Conservation (phyloP, 2,329 filamentous ascomycete species). For the Colletotrichum caudatum region DNA sequence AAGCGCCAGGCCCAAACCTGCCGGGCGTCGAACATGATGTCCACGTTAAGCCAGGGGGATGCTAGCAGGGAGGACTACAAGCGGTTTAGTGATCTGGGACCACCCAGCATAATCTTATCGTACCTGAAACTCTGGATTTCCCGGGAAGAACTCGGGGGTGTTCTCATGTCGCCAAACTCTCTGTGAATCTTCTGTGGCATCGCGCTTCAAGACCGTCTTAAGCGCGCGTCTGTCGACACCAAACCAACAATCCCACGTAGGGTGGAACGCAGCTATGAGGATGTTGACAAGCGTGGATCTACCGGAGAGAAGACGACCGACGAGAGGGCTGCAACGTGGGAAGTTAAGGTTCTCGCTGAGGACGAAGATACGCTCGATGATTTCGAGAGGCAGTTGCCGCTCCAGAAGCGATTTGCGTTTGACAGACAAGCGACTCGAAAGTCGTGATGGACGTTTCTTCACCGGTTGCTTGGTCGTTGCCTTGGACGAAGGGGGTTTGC, state of each 20-base stretch:
- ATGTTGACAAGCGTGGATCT: conserved; percentile 53
- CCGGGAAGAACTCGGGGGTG: conserved; percentile 46
- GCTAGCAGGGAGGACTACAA: conserved; percentile 57
- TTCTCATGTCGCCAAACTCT: conserved; percentile 22
- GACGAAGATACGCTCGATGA: conserved; percentile 66
- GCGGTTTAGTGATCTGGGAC: conserved; percentile 22
- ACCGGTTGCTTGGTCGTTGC: conserved; percentile 4
- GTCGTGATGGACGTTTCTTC: conserved; percentile 11
- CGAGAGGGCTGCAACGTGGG: conserved; percentile 56
- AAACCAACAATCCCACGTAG: conserved; percentile 55
- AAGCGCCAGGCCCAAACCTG: conserved; percentile 59
- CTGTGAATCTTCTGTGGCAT: conserved; percentile 12
- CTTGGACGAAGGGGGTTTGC: conserved; percentile 40
- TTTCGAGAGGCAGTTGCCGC: conserved; percentile 60
- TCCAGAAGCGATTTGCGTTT: conserved; percentile 47
- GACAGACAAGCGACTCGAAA: conserved; percentile 8
- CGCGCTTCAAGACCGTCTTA: conserved; percentile 26
- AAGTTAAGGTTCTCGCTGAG: conserved; percentile 63
- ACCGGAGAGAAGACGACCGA: conserved; percentile 61
- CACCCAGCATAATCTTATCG: conserved; percentile 33
- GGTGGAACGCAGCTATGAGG: conserved; percentile 52
- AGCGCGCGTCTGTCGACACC: conserved; percentile 44
- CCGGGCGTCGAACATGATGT: conserved; percentile 61
- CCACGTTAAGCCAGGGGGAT: conserved; percentile 59
- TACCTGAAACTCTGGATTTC: conserved; percentile 60